These are phyloP conservation scores for Amorphotheca resinae DNA, from an alignment of 495 filamentous ascomycete genomes.

Conservation along the genomic window DNA sequence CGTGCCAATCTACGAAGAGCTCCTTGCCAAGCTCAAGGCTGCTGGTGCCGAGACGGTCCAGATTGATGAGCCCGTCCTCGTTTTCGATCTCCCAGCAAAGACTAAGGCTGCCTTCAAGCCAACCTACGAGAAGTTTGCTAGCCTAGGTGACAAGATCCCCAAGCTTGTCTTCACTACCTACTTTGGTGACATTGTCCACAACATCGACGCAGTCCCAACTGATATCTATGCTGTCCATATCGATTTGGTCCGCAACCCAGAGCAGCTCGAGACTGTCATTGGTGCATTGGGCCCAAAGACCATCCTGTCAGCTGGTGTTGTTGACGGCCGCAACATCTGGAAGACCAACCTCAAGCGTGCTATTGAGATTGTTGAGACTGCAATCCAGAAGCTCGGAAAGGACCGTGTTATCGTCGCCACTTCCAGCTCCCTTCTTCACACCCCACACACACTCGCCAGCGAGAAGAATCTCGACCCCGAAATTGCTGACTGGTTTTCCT, in stretches of 20 bases:
- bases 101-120: conserved; percentile 96
- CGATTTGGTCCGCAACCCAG: conserved; percentile 92
- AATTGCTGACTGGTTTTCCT: conserved; percentile 96
- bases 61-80: conserved; percentile 94
- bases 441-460: conserved; percentile 89
- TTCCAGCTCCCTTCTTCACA: conserved; percentile 93
- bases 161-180: conserved; percentile 83
- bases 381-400: conserved; percentile 85
- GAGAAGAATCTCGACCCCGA: conserved; percentile 94
- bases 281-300: conserved; percentile 71
- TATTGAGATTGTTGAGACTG: conserved; percentile 76
- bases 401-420: conserved; percentile 93
- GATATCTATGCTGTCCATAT: conserved; percentile 75
- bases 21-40: conserved; percentile 81
- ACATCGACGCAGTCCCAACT: conserved; percentile 75
- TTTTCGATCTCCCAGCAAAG: conserved; percentile 78
- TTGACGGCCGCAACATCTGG: conserved; percentile 99
- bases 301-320: conserved; percentile 83
- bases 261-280: conserved; percentile 79
- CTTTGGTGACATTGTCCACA: conserved; percentile 99
- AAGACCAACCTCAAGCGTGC: conserved; percentile 94
- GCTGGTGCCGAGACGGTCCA: conserved; percentile 91
- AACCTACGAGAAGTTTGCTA: conserved; percentile 76
- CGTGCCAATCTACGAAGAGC: conserved; percentile 81
- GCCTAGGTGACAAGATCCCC: conserved; percentile 63